Evolutionary conservation across 345 rosid genomes (phyloP).

Genomic region (Melaleuca alternifolia): DNA sequence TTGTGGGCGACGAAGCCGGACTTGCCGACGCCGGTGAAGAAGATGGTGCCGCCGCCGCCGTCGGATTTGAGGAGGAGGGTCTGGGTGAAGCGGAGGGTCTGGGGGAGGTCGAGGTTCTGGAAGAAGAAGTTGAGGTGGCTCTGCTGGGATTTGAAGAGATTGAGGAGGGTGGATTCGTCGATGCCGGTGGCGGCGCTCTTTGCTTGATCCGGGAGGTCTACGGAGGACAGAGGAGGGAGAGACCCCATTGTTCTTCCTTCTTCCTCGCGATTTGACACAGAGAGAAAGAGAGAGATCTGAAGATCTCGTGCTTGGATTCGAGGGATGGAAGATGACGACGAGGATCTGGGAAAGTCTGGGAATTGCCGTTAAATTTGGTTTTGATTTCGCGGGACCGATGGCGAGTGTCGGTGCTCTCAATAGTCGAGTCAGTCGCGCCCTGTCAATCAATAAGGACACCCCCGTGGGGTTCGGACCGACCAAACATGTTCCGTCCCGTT

Average conservation of each 20-base stretch:
- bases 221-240: background rate
- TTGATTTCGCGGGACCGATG: background rate
- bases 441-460: too few relatives aligned
- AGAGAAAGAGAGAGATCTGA: background rate
- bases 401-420: background rate
- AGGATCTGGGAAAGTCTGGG: background rate
- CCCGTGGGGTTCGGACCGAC: too few relatives aligned
- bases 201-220: background rate
- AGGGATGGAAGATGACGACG: background rate
- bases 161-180: slow-evolving; percentile 45
- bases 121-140: slow-evolving; percentile 87
- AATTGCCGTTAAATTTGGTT: background rate
- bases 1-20: slow-evolving; percentile 92
- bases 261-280: background rate
- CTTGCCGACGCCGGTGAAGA: slow-evolving; percentile 95
- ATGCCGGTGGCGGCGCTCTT: slow-evolving; percentile 9
- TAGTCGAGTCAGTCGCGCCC: too few relatives aligned
- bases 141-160: slow-evolving; percentile 88
- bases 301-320: background rate
- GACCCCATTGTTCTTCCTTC: background rate
- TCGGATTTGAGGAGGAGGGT: slow-evolving; percentile 29
- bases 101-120: slow-evolving; percentile 66
- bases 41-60: slow-evolving; percentile 45
- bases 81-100: slow-evolving; percentile 58
- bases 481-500: too few relatives aligned